These are phyloP conservation scores for Raphanus hybrid DNA, from an alignment of 441 rosid genomes.

Conservation along the genomic window DNA sequence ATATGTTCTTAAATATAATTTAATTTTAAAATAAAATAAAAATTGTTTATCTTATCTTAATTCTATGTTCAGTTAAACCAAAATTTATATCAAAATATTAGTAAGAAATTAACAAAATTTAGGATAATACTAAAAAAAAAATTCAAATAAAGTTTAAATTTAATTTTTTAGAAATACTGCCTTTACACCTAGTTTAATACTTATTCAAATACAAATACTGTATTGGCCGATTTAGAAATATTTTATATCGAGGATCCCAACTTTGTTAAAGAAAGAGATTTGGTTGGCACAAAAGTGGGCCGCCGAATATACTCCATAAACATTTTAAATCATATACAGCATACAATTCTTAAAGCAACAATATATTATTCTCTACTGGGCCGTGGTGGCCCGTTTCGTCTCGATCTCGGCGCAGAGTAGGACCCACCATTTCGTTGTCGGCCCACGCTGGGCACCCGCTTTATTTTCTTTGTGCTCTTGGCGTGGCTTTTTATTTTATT, in stretches of 20 bases:
- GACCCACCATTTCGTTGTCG: slow-evolving; percentile 57
- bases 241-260: slow-evolving; percentile 24
- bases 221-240: slow-evolving; percentile 8
- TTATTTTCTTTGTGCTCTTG: slow-evolving; percentile 37
- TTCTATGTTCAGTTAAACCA: no score
- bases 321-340: slow-evolving; percentile 24
- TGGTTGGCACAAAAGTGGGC: slow-evolving; percentile 51
- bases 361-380: slow-evolving; percentile 29
- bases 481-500: slow-evolving; percentile 25
- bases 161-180: no score
- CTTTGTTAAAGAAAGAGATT: slow-evolving; percentile 44
- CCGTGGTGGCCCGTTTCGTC: slow-evolving; percentile 38
- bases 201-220: slow-evolving; percentile 30
- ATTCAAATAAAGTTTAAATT: no score
- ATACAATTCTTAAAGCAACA: slow-evolving; percentile 5
- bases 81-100: no score
- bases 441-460: slow-evolving; percentile 63
- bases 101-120: no score
- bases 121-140: no score
- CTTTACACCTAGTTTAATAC: no score
- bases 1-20: no score
- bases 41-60: no score
- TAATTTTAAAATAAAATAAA: no score
- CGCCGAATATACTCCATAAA: slow-evolving; percentile 55
- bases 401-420: slow-evolving; percentile 55